Conservation (phyloP, 2,329 filamentous ascomycete genomes). For the Sporothrix euskadiensis region DNA sequence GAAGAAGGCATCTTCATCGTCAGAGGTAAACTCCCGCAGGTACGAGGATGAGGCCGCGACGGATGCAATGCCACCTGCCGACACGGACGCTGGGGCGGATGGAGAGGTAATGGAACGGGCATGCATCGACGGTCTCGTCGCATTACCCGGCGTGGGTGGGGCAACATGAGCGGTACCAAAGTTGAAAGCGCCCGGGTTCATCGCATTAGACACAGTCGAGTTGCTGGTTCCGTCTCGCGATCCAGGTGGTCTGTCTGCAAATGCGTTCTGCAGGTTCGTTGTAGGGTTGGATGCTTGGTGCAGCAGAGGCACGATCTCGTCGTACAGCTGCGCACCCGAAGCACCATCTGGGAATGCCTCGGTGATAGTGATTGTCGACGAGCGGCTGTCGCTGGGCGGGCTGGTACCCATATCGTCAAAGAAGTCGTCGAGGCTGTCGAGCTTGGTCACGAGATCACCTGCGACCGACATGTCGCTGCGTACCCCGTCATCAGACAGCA, state of each 20-base stretch:
- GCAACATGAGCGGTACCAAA: slow-evolving; percentile 21
- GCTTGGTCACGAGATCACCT: slow-evolving; percentile 77
- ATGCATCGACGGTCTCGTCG: slow-evolving; percentile 68
- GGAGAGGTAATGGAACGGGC: slow-evolving; percentile 84
- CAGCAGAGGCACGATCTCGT: slow-evolving; percentile 87
- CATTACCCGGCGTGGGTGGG: slow-evolving; percentile 30
- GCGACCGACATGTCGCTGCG: slow-evolving; percentile 62
- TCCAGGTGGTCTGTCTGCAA: slow-evolving; percentile 69
- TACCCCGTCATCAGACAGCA: slow-evolving; percentile 78
- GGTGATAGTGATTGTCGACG: slow-evolving; percentile 60
- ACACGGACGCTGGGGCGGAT: slow-evolving; percentile 48
- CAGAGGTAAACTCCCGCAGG: slow-evolving; percentile 65
- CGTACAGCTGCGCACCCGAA: slow-evolving; percentile 79
- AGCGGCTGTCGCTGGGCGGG: slow-evolving; percentile 62
- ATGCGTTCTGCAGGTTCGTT: slow-evolving; percentile 82
- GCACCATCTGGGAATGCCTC: slow-evolving; percentile 66
- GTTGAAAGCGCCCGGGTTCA: slow-evolving; percentile 62
- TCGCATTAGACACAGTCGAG: slow-evolving; percentile 49
- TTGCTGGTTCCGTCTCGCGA: slow-evolving; percentile 56
- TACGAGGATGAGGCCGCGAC: slow-evolving; percentile 63
- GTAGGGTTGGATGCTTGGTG: slow-evolving; percentile 80
- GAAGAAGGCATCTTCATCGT: slow-evolving; percentile 80
- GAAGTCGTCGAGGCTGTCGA: slow-evolving; percentile 79
- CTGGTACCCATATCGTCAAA: slow-evolving; percentile 67
- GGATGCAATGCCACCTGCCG: slow-evolving; percentile 57